Evolutionary conservation across 2,329 filamentous ascomycete species (phyloP).

Genomic region (Zymoseptoria crescenta): DNA sequence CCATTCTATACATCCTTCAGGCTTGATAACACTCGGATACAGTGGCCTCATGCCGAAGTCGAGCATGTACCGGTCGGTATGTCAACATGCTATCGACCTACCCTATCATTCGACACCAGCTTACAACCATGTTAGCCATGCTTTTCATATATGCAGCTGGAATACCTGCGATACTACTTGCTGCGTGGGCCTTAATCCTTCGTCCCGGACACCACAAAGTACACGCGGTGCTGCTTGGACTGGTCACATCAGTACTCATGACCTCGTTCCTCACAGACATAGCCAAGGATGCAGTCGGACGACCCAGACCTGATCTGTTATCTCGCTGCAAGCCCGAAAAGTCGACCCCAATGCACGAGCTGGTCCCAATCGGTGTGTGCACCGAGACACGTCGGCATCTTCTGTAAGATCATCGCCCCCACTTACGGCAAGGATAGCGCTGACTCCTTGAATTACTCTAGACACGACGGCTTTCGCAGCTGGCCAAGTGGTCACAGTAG

Average conservation of each 20-base stretch:
- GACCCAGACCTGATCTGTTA: conserved; percentile 79
- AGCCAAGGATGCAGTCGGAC: conserved; percentile 79
- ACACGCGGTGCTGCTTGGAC: conserved; percentile 76
- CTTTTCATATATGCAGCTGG: conserved; percentile 73
- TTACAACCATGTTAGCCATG: conserved; percentile 42
- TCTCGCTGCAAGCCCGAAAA: conserved; percentile 70
- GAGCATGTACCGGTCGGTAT: conserved; percentile 75
- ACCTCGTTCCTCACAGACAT: conserved; percentile 79
- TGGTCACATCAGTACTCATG: conserved; percentile 65
- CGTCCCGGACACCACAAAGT: conserved; percentile 66
- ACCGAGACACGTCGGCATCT: conserved; percentile 60
- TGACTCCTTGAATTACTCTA: background rate
- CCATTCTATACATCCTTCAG: conserved; percentile 95
- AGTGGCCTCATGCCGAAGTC: conserved; percentile 74
- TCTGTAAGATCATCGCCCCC: conserved; percentile 32
- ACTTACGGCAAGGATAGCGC: background rate
- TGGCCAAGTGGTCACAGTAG: conserved; percentile 76
- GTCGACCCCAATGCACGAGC: conserved; percentile 47
- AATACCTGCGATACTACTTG: conserved; percentile 59
- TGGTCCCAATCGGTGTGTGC: conserved; percentile 61
- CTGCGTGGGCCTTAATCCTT: conserved; percentile 55
- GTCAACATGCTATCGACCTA: conserved; percentile 25
- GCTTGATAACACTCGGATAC: conserved; percentile 73
- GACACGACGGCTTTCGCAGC: conserved; percentile 73
- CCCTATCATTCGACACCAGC: background rate